Conservation (phyloP, 2,329 filamentous ascomycete species). For the Venturiaceae sp. region DNA sequence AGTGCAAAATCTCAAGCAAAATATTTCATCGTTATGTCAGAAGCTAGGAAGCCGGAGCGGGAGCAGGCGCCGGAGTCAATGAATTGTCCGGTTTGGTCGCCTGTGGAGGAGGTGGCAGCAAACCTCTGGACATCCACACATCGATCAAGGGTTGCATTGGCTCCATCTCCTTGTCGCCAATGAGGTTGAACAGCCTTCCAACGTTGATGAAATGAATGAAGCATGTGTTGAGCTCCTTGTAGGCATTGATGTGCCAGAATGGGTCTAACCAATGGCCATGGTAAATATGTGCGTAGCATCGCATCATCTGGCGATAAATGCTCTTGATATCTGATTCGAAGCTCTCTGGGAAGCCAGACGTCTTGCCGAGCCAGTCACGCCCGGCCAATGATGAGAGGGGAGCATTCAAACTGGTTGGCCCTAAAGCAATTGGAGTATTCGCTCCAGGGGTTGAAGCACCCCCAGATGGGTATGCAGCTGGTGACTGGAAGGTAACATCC, state of each 20-base stretch:
- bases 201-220: conserved; percentile 45
- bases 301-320: conserved; percentile 46
- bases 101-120: conserved; percentile 55
- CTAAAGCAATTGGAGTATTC: conserved; percentile 33
- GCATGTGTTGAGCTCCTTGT: conserved; percentile 44
- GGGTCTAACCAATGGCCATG: conserved; percentile 41
- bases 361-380: conserved; percentile 79
- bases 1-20: not conserved
- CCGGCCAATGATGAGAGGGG: conserved; percentile 56
- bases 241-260: conserved; percentile 38
- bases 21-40: not conserved
- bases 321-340: conserved; percentile 68
- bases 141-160: conserved; percentile 94
- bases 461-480: conserved; percentile 41
- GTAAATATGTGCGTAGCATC: conserved; percentile 44
- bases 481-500: conserved; percentile 57
- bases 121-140: conserved; percentile 80
- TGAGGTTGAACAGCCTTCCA: conserved; percentile 68
- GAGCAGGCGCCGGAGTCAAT: not conserved
- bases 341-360: conserved; percentile 55
- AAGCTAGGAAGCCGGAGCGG: not conserved
- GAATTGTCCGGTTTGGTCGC: not conserved
- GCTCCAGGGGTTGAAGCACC: conserved; percentile 36
- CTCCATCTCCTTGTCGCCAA: conserved; percentile 83
- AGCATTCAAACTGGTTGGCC: conserved; percentile 35